A percentile compares a stretch with the other conserved stretches of the same genome.
phyloP scores from a whole-genome alignment of 1,284 basidiomycete species.

The Cystobasidium slooffiae region DNA sequence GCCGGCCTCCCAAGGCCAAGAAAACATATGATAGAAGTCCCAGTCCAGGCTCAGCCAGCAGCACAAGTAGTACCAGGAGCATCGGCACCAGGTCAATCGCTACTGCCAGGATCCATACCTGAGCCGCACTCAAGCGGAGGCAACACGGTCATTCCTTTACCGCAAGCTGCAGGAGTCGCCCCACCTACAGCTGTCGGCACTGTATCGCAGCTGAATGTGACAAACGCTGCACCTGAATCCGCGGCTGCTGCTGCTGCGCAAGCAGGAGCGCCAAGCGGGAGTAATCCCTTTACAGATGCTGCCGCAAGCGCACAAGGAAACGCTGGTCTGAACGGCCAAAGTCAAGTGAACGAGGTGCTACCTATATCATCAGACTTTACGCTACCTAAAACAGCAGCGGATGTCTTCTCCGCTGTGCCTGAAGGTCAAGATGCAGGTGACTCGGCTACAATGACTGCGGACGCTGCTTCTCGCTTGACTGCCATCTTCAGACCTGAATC shows the following conservation, averaged over 20 bases:
- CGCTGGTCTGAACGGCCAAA: neutral
- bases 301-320: neutral
- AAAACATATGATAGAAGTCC: constrained; percentile 50
- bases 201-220: constrained; percentile 14
- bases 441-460: neutral
- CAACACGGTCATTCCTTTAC: constrained; percentile 30
- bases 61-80: constrained; percentile 21
- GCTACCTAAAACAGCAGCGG: constrained; percentile 20
- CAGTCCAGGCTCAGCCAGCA: neutral
- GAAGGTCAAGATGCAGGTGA: constrained; percentile 16
- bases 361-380: constrained; percentile 1
- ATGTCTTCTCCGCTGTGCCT: constrained; percentile 5
- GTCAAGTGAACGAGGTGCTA: neutral
- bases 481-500: constrained; percentile 85
- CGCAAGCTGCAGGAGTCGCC: neutral
- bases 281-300: neutral
- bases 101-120: constrained; percentile 16
- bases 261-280: neutral
- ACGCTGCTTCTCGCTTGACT: constrained; percentile 58
- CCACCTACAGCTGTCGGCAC: constrained; percentile 13
- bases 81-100: constrained; percentile 1
- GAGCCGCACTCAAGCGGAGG: constrained; percentile 11
- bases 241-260: neutral
- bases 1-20: constrained; percentile 51
- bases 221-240: neutral